Evolutionary conservation across 2,329 filamentous ascomycete species (phyloP).

Genomic region (Bipolaris oryzae): DNA sequence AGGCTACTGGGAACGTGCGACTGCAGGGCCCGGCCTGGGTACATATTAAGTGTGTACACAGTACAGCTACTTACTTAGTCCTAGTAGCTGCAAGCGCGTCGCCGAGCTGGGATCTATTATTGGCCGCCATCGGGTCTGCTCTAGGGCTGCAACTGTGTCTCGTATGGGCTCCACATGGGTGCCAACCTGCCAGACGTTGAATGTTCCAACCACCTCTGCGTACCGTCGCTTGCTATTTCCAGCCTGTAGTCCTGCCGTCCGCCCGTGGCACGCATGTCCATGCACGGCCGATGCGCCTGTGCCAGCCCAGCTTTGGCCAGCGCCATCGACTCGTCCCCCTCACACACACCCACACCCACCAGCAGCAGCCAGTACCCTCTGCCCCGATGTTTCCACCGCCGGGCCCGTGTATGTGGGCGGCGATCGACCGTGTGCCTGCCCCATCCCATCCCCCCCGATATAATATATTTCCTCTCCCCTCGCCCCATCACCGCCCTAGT

Average conservation of each 20-base stretch:
- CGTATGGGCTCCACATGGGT: slow-evolving; percentile 25
- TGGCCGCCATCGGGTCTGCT: slow-evolving; percentile 9
- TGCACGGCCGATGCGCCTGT: slow-evolving; percentile 19
- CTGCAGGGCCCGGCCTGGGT: background rate
- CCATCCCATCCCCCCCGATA: slow-evolving; percentile 21
- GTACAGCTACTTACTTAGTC: background rate
- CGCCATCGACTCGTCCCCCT: slow-evolving; percentile 22
- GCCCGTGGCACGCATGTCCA: slow-evolving; percentile 29
- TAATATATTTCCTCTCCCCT: slow-evolving; percentile 36
- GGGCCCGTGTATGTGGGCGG: slow-evolving; percentile 26
- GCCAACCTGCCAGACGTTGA: slow-evolving; percentile 31
- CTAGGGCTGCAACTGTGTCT: slow-evolving; percentile 18
- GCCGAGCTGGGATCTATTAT: slow-evolving; percentile 10
- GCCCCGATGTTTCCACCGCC: slow-evolving; percentile 35
- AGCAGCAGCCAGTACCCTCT: background rate
- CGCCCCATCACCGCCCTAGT: slow-evolving; percentile 20
- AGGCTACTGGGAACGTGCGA: too few relatives aligned
- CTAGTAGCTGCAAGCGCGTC: background rate
- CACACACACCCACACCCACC: slow-evolving; percentile 8
- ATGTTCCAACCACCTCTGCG: slow-evolving; percentile 34
- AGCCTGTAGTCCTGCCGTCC: slow-evolving; percentile 28
- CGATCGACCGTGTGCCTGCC: slow-evolving; percentile 27
- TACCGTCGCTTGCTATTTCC: slow-evolving; percentile 39
- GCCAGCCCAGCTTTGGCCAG: slow-evolving; percentile 2
- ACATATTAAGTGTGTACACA: background rate